Percentiles rank a stretch among this genome's conserved stretches.
Evolutionary conservation across 116 monocot genomes (phyloP).

Genomic region (Thalassia testudinum): DNA sequence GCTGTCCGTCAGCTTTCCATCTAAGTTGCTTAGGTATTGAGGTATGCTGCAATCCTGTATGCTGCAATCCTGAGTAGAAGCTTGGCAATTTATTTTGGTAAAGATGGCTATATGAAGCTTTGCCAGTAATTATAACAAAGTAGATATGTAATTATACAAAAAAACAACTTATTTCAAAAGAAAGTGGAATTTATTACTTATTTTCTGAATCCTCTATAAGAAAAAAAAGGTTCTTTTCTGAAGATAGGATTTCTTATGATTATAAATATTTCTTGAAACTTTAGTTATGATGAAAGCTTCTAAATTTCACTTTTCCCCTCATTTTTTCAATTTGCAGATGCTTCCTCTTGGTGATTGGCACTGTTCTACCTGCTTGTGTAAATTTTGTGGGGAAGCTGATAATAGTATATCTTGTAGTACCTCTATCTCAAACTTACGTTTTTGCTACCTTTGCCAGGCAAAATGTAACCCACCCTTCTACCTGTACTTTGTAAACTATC

Average conservation of each 20-base stretch:
- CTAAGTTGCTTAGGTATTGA: conserved; percentile 65
- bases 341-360: conserved; percentile 86
- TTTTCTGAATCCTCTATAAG: too few relatives aligned
- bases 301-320: too few relatives aligned
- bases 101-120: background rate
- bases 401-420: conserved; percentile 6
- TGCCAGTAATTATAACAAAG: too few relatives aligned
- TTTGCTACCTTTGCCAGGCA: conserved; percentile 54
- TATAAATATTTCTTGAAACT: too few relatives aligned
- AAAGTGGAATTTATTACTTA: too few relatives aligned
- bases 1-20: conserved; percentile 95
- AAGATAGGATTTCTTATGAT: too few relatives aligned
- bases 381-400: conserved; percentile 49
- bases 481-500: too few relatives aligned
- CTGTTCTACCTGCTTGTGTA: conserved; percentile 72
- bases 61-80: background rate
- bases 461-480: conserved; percentile 40
- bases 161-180: too few relatives aligned
- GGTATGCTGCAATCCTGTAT: conserved; percentile 20
- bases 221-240: too few relatives aligned
- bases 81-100: background rate
- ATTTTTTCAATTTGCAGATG: conserved; percentile 26
- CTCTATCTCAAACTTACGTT: conserved; percentile 16
- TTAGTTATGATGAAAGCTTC: too few relatives aligned
- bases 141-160: too few relatives aligned